A percentile compares a stretch with the other conserved stretches of the same genome.
phyloP scores from a whole-genome alignment of 352 stramenopile species.

The Phytophthora colocasiae region DNA sequence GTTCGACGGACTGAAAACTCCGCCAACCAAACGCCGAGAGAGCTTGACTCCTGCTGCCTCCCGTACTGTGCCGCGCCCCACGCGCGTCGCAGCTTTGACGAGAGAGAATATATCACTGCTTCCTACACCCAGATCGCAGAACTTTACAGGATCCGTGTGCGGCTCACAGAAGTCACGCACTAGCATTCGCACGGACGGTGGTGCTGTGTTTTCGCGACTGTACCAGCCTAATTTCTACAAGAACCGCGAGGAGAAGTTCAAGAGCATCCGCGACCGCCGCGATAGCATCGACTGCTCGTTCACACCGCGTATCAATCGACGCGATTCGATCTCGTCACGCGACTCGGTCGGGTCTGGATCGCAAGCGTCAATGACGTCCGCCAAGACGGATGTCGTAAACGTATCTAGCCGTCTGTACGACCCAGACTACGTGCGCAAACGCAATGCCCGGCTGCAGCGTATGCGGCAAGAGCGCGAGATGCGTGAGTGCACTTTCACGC shows the following conservation, averaged over 20 bases:
- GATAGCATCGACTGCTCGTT: constrained; percentile 72
- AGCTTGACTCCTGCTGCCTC: constrained; percentile 19
- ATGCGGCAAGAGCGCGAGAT: constrained; percentile 84
- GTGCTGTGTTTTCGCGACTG: constrained; percentile 81
- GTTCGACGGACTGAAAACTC: constrained; percentile 46
- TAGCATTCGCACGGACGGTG: constrained; percentile 79
- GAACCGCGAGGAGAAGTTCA: constrained; percentile 75
- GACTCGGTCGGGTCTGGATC: constrained; percentile 69
- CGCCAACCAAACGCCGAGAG: constrained; percentile 36
- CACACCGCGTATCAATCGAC: constrained; percentile 61
- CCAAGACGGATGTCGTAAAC: constrained; percentile 81
- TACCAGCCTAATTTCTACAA: constrained; percentile 90
- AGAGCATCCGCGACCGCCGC: constrained; percentile 67
- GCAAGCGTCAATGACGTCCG: constrained; percentile 66
- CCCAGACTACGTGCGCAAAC: constrained; percentile 83
- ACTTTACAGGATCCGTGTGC: constrained; percentile 64
- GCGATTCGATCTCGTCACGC: constrained; percentile 64
- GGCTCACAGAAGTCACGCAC: constrained; percentile 79
- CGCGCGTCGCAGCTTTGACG: constrained; percentile 73
- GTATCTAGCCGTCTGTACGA: constrained; percentile 87
- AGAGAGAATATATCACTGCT: constrained; percentile 84
- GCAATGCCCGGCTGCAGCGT: constrained; percentile 75
- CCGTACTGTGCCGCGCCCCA: constrained; percentile 40
- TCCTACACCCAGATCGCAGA: constrained; percentile 51
- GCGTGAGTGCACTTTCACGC: constrained; percentile 81